Evolutionary conservation across 345 rosid genomes (phyloP).

Genomic region (Sisymbrium irio): DNA sequence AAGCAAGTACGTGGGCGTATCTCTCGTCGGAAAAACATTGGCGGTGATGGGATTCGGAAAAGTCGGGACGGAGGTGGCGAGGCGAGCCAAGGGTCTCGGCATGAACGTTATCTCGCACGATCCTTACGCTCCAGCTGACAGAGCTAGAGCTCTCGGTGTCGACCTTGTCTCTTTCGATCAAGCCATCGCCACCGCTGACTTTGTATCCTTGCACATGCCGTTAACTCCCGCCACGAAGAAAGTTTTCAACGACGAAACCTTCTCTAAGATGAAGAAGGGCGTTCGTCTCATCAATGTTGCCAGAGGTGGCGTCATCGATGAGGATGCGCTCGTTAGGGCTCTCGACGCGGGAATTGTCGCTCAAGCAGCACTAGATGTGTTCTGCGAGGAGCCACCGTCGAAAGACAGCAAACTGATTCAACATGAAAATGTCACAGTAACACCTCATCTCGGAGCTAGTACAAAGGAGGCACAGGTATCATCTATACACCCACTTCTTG

Average conservation of each 20-base stretch:
- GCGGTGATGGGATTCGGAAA: slow-evolving; percentile 91
- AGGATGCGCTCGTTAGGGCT: slow-evolving; percentile 72
- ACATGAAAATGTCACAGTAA: slow-evolving; percentile 67
- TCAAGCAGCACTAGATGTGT: slow-evolving; percentile 92
- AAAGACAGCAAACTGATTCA: slow-evolving; percentile 60
- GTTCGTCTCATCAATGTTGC: slow-evolving; percentile 81
- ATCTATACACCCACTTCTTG: neutral
- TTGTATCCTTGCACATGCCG: slow-evolving; percentile 84
- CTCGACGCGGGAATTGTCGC: slow-evolving; percentile 67
- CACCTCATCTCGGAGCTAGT: slow-evolving; percentile 95
- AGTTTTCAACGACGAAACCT: slow-evolving; percentile 60
- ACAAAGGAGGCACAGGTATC: slow-evolving; percentile 84
- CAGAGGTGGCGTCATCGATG: slow-evolving; percentile 89
- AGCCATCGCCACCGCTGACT: slow-evolving; percentile 68
- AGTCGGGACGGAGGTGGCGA: slow-evolving; percentile 85
- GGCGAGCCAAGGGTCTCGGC: slow-evolving; percentile 82
- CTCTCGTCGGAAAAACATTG: slow-evolving; percentile 72
- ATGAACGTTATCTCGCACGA: slow-evolving; percentile 85
- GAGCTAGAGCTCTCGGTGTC: slow-evolving; percentile 79
- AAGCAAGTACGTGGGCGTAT: slow-evolving; percentile 79
- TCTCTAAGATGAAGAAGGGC: slow-evolving; percentile 72
- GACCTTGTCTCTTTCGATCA: slow-evolving; percentile 75
- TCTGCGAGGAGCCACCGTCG: slow-evolving; percentile 63
- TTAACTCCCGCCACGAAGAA: slow-evolving; percentile 60
- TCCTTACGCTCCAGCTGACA: slow-evolving; percentile 78